These are phyloP conservation scores for Penicillium canescens DNA, from an alignment of 495 filamentous ascomycete genomes.

Conservation along the genomic window DNA sequence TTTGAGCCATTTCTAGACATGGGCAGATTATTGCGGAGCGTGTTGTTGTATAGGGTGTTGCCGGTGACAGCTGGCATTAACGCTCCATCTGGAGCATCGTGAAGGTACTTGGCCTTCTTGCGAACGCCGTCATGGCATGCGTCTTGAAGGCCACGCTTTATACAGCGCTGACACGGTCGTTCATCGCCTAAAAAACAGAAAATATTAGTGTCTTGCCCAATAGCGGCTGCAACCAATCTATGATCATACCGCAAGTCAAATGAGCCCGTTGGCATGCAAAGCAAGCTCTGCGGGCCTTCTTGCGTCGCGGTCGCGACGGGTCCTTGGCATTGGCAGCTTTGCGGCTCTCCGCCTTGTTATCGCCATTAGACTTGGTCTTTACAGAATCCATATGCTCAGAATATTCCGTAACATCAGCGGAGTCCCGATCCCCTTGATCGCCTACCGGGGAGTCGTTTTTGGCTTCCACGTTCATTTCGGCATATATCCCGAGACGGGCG, in stretches of 20 bases:
- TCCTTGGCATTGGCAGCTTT: conserved; percentile 74
- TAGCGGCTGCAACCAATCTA: conserved; percentile 1
- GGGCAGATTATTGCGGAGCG: conserved; percentile 29
- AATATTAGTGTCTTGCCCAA: conserved; percentile 14
- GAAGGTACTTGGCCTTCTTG: conserved; percentile 98
- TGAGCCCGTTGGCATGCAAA: conserved; percentile 97
- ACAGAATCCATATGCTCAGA: conserved; percentile 29
- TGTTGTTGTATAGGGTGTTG: conserved; percentile 39
- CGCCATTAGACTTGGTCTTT: conserved; percentile 58
- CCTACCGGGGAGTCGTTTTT: conserved; percentile 43
- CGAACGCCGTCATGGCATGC: conserved; percentile 92
- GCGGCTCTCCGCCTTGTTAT: conserved; percentile 57
- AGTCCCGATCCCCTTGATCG: conserved; percentile 52
- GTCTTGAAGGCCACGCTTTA: conserved; percentile 88
- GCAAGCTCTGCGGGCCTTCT: conserved; percentile 94
- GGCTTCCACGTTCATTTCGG: conserved; percentile 54
- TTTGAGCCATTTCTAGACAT: conserved; percentile 36
- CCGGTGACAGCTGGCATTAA: conserved; percentile 55
- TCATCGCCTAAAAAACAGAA: conserved; percentile 63
- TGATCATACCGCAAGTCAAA: conserved; percentile 88
- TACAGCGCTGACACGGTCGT: conserved; percentile 88
- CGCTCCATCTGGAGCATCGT: conserved; percentile 85
- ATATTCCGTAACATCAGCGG: conserved; percentile 50
- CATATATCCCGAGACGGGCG: conserved; percentile 26
- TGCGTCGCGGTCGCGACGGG: conserved; percentile 80